Conservation (phyloP, 1,139 yeast genomes). For the Protomyces inouyei region DNA sequence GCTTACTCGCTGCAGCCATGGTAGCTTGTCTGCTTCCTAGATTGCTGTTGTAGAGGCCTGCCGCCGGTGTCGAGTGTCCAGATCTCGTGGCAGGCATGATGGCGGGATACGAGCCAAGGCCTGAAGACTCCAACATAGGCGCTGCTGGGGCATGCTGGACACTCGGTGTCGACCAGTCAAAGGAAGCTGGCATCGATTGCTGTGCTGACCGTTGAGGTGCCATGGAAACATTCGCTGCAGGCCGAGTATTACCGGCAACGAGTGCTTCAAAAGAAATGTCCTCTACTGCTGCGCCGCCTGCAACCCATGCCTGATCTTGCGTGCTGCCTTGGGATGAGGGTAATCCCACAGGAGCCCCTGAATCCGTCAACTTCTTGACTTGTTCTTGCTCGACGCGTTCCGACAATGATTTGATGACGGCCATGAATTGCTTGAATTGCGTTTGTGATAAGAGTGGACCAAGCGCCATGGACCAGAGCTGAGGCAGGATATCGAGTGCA, state of each 20-base stretch:
- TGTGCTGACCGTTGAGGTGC: not conserved
- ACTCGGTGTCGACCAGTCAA: slow-evolving; percentile 20
- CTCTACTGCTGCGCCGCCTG: slow-evolving; percentile 5
- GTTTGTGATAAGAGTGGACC: slow-evolving; percentile 44
- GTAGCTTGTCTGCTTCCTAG: not conserved
- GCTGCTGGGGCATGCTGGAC: not conserved
- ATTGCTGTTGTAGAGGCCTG: not conserved
- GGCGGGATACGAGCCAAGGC: not conserved
- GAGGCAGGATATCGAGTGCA: slow-evolving; percentile 50
- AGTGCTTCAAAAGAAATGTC: slow-evolving; percentile 20
- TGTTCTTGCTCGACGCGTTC: slow-evolving; percentile 42
- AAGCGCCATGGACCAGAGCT: slow-evolving; percentile 48
- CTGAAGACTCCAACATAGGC: not conserved
- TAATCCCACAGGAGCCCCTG: slow-evolving; percentile 15
- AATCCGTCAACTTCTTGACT: slow-evolving; percentile 33
- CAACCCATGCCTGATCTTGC: slow-evolving; percentile 1
- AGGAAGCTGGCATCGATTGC: not conserved
- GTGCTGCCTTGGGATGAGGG: not conserved
- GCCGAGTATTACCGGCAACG: slow-evolving; percentile 4
- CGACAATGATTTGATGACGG: slow-evolving; percentile 42
- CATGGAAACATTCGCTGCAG: not conserved
- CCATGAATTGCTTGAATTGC: slow-evolving; percentile 44
- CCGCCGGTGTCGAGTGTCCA: not conserved
- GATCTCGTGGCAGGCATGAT: not conserved
- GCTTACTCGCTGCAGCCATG: not conserved